Percentiles rank a stretch among this genome's conserved stretches.
These are phyloP conservation scores for Neonectria punicea DNA, from an alignment of 2,329 filamentous ascomycete species.

Conservation along the genomic window DNA sequence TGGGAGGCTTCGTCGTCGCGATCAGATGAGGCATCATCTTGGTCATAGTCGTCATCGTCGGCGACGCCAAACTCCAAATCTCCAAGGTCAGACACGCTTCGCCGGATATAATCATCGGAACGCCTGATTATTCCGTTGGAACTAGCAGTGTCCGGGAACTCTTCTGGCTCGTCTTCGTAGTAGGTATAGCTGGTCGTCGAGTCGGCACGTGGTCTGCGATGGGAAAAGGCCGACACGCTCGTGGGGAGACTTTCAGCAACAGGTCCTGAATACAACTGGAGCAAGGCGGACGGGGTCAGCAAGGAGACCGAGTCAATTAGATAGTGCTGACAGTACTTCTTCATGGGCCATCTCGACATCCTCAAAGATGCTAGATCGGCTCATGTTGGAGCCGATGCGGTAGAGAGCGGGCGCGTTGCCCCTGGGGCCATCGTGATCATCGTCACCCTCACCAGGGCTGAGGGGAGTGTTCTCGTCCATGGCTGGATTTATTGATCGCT, in stretches of 20 bases:
- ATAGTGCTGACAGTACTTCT: conserved; percentile 67
- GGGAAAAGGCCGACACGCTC: conserved; percentile 90
- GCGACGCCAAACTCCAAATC: conserved; percentile 53
- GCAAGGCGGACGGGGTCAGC: conserved; percentile 27
- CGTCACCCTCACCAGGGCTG: conserved; percentile 34
- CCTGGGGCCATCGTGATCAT: conserved; percentile 26
- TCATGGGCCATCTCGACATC: conserved; percentile 99
- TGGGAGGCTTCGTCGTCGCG: conserved; percentile 54
- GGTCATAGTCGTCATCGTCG: conserved; percentile 49
- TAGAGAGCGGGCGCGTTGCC: conserved; percentile 59
- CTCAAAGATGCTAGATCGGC: conserved; percentile 83
- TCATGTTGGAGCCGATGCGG: conserved; percentile 75
- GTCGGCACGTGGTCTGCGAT: conserved; percentile 82
- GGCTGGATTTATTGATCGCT: conserved; percentile 22
- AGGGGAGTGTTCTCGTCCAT: conserved; percentile 45
- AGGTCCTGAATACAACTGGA: conserved; percentile 86
- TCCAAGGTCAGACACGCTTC: conserved; percentile 52
- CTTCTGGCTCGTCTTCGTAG: conserved; percentile 73
- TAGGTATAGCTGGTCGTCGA: conserved; percentile 92
- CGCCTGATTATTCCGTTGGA: conserved; percentile 45
- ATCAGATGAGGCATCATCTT: conserved; percentile 53
- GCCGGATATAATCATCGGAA: conserved; percentile 41
- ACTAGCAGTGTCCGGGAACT: conserved; percentile 46
- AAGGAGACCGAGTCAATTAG: not conserved
- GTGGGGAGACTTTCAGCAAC: conserved; percentile 96